Evolutionary conservation across 306 rosid genomes (phyloP), one percentile per base, ranked within the genome.

Genomic region (Rosa chinensis): DNA sequence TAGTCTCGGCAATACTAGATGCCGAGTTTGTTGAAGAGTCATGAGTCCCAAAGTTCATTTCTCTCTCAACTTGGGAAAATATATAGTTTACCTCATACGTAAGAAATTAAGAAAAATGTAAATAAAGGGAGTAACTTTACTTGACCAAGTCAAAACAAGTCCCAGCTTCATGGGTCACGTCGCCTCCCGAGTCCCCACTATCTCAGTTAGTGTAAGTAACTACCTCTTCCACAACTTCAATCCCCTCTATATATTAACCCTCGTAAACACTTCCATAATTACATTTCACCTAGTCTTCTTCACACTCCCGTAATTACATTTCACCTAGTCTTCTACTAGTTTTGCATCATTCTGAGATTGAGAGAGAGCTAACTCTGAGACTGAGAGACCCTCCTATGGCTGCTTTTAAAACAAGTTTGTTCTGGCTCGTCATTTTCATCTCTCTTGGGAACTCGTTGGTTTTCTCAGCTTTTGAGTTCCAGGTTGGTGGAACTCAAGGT

Each of bases 401-500:
- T 49, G 66, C 17, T 5, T 62, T 37, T 9, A 44, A 80, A 43
- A 47, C 52, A 10, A 14, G 25, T 43, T 20, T 82, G 25, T 61
- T 77, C 74, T 72, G 40, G 43, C 39, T 37, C 43, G 16, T 45
- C 42, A 2, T 82, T 44, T 68, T 82, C 74, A 42, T 40, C 53
- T 66, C 70, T 45, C 84, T 79, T 7, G 75, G 69, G 3, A 32
- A 23, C 35, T 67, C 68, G 77, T 35, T 78, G 37, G 89, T 80
- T 28, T 81, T 80, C 49, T 84, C 89, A 20, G 25, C 35, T 55
- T 78, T 80, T 4, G 94, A 92, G 83, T 95, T 86, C 87, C 87
- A 89, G 82, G 99, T 91, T 4, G 99, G 98, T 53, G 97, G 84
- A 77, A 20, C 76, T 49, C 75, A 83, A 56, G 97, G 92, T 14